Evolutionary conservation across 768 basidiomycete species (phyloP).

Genomic region (Boletus eberwhitei): DNA sequence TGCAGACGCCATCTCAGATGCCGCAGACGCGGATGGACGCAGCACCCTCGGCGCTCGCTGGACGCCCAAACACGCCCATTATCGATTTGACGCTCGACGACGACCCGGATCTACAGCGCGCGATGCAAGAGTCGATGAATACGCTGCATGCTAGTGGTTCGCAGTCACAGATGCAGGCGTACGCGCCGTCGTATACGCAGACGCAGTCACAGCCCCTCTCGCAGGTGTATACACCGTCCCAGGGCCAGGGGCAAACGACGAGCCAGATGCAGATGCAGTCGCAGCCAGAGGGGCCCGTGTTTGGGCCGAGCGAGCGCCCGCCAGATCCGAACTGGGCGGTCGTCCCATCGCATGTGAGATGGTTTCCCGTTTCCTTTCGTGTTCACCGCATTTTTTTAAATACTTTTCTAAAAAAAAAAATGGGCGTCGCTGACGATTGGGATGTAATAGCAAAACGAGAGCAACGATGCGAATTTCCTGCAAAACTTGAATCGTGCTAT

Average conservation of each 20-base stretch:
- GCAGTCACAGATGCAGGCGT: constrained; percentile 14
- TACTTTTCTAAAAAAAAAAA: no score
- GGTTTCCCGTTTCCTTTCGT: not conserved
- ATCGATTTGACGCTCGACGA: constrained; percentile 66
- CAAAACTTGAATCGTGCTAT: constrained; percentile 67
- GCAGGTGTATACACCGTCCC: constrained; percentile 17
- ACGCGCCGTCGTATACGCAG: constrained; percentile 12
- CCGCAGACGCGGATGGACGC: constrained; percentile 13
- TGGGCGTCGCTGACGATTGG: not conserved
- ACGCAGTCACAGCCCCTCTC: constrained; percentile 5
- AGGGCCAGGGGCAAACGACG: not conserved
- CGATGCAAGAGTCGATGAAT: constrained; percentile 53
- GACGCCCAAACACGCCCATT: constrained; percentile 29
- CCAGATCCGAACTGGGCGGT: constrained; percentile 68
- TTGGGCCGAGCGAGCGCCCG: constrained; percentile 59
- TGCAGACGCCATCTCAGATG: not conserved
- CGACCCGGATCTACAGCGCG: constrained; percentile 46
- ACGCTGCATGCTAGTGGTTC: constrained; percentile 27
- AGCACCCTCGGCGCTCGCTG: constrained; percentile 4
- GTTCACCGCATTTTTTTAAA: not conserved
- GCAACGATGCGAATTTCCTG: constrained; percentile 49
- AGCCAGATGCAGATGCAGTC: not conserved
- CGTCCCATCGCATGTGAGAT: constrained; percentile 61
- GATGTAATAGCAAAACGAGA: constrained; percentile 30
- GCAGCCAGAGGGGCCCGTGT: constrained; percentile 38